Evolutionary conservation across 2,329 filamentous ascomycete species (phyloP), one percentile per base, ranked within the genome.

Genomic region (Botrytis elliptica): DNA sequence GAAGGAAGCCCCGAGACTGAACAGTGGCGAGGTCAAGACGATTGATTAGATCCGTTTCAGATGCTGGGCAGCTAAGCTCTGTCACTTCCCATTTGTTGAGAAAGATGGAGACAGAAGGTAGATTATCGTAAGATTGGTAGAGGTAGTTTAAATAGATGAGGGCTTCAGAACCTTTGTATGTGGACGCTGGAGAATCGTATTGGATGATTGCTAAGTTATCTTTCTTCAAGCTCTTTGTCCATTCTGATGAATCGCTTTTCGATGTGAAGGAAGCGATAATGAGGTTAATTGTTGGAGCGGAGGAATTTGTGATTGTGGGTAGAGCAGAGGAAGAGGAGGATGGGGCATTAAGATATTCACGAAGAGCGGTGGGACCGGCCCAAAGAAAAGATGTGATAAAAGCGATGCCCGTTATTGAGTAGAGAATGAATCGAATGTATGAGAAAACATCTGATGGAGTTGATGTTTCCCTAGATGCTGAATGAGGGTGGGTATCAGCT

Each of bases 311-410:
- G 44, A 49, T 36, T 33, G 42, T 71, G 20, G 59, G 63, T 46
- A 38, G 55, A 57, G 46, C 14, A 38, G 64, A 49, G 42, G 42
- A 65, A n/a, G 63, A 38, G 29, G 33, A 55, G 33, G 33, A 67
- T 20, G 46, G 44, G 16, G 33, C 65, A 67, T 67, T 38, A 44
- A 67, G 65, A 44, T 52, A 67, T 52, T 33, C 25, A 18, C 33
- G 65, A 67, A 67, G 44, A 18, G 65, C 44, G 42, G 22, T 16
- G 4, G 65, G 65, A 6, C 65, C 46, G 16, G 46, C 46, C 55
- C 40, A 71, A 44, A 65, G n/a, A 29, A 71, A 40, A 29, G 70
- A 72, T 68, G 40, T 59, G 22, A 72, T 72, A 14, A 72, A 72
- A 8, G 62, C 62, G 46, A 67, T 33, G 4, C 52, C 33, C 29